Evolutionary conservation across 495 filamentous ascomycete species (phyloP).

Genomic region (Annulohypoxylon maeteangense): DNA sequence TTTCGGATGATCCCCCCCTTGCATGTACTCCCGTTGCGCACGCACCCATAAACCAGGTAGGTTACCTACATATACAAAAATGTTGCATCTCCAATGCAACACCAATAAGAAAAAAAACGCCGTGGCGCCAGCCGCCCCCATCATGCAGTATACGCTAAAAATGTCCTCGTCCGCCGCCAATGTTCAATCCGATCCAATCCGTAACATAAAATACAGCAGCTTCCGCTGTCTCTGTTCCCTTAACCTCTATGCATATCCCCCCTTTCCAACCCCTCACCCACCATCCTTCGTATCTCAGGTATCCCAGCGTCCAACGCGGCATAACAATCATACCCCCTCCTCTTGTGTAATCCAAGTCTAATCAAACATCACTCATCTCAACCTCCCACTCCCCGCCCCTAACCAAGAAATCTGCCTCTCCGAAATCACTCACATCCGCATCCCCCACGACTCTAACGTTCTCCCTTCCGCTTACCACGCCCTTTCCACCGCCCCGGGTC

Average conservation of each 20-base stretch:
- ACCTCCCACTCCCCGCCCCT: slow-evolving; percentile 44
- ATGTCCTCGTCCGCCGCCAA: not conserved
- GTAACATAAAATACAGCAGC: not conserved
- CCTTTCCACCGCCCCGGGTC: not conserved
- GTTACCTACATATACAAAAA: slow-evolving; percentile 6
- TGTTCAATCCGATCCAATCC: slow-evolving; percentile 1
- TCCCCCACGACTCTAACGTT: slow-evolving; percentile 49
- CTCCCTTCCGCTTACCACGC: slow-evolving; percentile 32
- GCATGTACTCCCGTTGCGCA: slow-evolving; percentile 5
- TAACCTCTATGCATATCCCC: not conserved
- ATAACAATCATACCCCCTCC: not conserved
- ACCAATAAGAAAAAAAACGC: not conserved
- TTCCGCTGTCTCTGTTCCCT: not conserved
- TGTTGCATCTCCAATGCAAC: slow-evolving; percentile 1
- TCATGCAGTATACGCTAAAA: slow-evolving; percentile 3
- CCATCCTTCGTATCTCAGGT: slow-evolving; percentile 1
- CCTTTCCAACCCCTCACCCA: not conserved
- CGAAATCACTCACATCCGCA: slow-evolving; percentile 56
- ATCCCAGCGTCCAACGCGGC: slow-evolving; percentile 7
- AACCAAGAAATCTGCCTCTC: slow-evolving; percentile 64
- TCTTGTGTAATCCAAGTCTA: too few species aligned
- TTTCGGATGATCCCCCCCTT: not conserved
- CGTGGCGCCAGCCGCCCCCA: slow-evolving; percentile 10
- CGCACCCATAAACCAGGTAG: not conserved
- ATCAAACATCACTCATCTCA: slow-evolving; percentile 46